Evolutionary conservation across 176 grass and related monocot genomes (phyloP), one percentile per base, ranked within the genome.

Genomic region (Zizania latifolia): DNA sequence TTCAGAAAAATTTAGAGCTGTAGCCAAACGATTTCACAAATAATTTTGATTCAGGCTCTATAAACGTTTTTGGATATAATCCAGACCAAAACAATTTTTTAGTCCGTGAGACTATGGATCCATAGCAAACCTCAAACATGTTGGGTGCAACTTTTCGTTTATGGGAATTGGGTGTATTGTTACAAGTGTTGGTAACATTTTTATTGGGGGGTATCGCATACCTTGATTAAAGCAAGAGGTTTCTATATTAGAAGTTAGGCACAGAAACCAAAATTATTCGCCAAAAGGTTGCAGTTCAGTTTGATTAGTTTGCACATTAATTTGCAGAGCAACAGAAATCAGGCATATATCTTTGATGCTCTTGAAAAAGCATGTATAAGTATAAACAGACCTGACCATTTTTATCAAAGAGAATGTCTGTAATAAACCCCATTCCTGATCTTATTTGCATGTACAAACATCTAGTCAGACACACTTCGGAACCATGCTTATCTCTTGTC

Each of bases 221-320:
- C n/a, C n/a, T n/a, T n/a, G n/a, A n/a, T n/a, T n/a, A n/a, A n/a
- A n/a, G n/a, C n/a, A n/a, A n/a, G n/a, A n/a, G n/a, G n/a, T n/a
- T n/a, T n/a, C n/a, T n/a, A n/a, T 29, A 36, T 76, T 59, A 6
- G 17, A 76, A 83, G 63, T 62, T 83, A 61, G 72, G 51, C 62
- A 36, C 6, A 24, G n/a, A 0, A n/a, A 30, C 11, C 39, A 12
- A 10, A n/a, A 67, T 6, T n/a, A n/a, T n/a, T n/a, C n/a, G n/a
- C n/a, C n/a, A n/a, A n/a, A n/a, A n/a, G n/a, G n/a, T n/a, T n/a
- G n/a, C n/a, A n/a, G n/a, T n/a, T n/a, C n/a, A n/a, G n/a, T n/a
- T n/a, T 27, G 21, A 11, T 51, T 46, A 5, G 48, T 69, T 17
- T 58, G 9, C 17, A 14, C 2, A 21, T 28, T 60, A 5, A 46